Evolutionary conservation across 805 yeast genomes (phyloP), one percentile per base, ranked within the genome.

Genomic region (Lachancea sp.): DNA sequence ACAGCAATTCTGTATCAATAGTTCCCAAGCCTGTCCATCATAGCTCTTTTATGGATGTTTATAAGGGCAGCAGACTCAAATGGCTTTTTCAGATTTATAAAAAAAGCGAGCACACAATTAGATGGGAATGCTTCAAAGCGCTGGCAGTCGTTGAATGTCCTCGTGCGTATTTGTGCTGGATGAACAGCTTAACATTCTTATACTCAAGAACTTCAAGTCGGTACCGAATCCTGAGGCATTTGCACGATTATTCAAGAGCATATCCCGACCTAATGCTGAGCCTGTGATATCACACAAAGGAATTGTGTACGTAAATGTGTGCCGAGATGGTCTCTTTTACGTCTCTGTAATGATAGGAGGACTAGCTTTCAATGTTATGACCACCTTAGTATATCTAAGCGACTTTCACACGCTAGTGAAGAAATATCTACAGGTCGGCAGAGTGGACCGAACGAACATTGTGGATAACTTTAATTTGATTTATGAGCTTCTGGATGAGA

Each of bases 401-500:
- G 54, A 52, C 22, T 51, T 60, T 18, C 49, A 58, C 36, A 40
- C 39, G 20, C 38, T 62, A 15, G 34, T 60, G 39, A 48, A 45
- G 39, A 50, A 43, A 20, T 59, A 56, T 38, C 51, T 60, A 12
- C 49, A 42, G 16, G 54, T 47, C 23, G 36, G 48, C 16, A 22
- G 49, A 16, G 59, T 83, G 29, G 75, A 75, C 50, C 71, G 71
- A 40, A 88, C 81, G 40, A 52, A 76, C 13, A 73, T 86, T 2
- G 64, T 74, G 17, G 95, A 87, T 59, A 87, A 87, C 60, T 74
- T 76, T 48, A 77, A 80, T 24, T 67, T 87, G 36, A 74, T 87
- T 6, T 82, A 81, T 60, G 96, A 88, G 57, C 64, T 87, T n/a
- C 61, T 87, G 32, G 96, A 87, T 56, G 96, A 87, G 55, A 83